Evolutionary conservation across 1,139 yeast species (phyloP), one percentile per base, ranked within the genome.

Genomic region (Diutina ranongensis): DNA sequence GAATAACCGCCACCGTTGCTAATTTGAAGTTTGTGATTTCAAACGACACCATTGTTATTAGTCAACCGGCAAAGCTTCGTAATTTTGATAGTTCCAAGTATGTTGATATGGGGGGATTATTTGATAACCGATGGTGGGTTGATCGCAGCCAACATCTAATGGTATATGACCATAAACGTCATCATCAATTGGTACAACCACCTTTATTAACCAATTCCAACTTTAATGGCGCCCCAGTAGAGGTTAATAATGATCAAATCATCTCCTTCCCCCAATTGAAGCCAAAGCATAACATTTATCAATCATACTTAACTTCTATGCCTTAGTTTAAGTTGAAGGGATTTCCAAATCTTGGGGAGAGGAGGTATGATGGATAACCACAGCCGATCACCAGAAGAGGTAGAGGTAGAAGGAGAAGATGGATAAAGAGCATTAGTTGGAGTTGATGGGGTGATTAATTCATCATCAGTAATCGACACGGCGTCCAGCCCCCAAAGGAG

Each of bases 81-180:
- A 32, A 20, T 5, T 7, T 13, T 5, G n/a, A 16, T 13, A 13
- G 15, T 36, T 3, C 9, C 27, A 5, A n/a, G 20, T 21, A 15
- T n/a, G 9, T 7, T 2, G n/a, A 20, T 3, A 13, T 15, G 3
- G 12, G 20, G 31, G 31, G 10, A n/a, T 16, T 38, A 15, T 38
- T 21, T 22, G 42, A 38, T 25, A 38, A 38, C 32, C 31, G 42
- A 7, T 38, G 19, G 20, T 38, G 42, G 42, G 40, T 36, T 3
- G 12, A 16, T 1, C 8, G n/a, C 3, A 1, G n/a, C 4, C 5
- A 25, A 9, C 21, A 20, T 12, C n/a, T 38, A 1, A 21, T 38
- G 2, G 28, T 15, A 1, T 38, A 38, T 15, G n/a, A 38, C 20
- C 42, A 38, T 16, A 4, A 16, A 2, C 18, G 8, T 5, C 21